Evolutionary conservation across 352 stramenopile species (phyloP).

Genomic region (Phytophthora melonis): DNA sequence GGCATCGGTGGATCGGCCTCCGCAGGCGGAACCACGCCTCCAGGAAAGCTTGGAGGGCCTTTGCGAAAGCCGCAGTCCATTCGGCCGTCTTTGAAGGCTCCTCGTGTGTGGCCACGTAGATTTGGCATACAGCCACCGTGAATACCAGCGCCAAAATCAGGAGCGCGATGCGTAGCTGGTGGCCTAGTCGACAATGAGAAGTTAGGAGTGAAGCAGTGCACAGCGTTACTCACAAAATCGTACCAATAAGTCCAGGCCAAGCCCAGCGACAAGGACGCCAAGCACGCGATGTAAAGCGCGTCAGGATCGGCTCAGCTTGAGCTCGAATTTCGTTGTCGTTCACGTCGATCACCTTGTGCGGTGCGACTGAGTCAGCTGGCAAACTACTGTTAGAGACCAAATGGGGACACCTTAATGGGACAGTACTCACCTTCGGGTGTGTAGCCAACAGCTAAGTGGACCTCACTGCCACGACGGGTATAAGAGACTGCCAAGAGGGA

Average conservation of each 20-base stretch:
- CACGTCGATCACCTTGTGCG: not conserved
- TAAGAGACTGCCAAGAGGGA: not conserved
- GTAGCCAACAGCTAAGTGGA: not conserved
- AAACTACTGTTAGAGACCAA: not conserved
- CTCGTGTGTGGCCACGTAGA: not conserved
- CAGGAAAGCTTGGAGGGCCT: not conserved
- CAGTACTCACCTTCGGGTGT: not conserved
- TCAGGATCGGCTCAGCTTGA: not conserved
- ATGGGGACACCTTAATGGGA: not conserved
- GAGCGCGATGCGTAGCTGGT: not conserved
- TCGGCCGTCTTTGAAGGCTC: not conserved
- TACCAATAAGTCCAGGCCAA: not conserved
- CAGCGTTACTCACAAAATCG: not conserved
- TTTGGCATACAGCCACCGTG: not conserved
- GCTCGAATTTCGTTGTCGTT: not conserved
- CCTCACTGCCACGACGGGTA: not conserved
- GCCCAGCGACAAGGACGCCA: not conserved
- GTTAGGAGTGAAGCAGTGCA: not conserved
- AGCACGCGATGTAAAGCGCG: not conserved
- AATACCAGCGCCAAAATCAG: not conserved
- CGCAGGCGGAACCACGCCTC: not conserved
- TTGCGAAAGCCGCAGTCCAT: not conserved
- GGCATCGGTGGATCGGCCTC: not conserved
- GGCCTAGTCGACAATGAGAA: not conserved
- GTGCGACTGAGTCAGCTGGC: not conserved